phyloP scores from a whole-genome alignment of 768 basidiomycete genomes.

The Tylopilus balloui region DNA sequence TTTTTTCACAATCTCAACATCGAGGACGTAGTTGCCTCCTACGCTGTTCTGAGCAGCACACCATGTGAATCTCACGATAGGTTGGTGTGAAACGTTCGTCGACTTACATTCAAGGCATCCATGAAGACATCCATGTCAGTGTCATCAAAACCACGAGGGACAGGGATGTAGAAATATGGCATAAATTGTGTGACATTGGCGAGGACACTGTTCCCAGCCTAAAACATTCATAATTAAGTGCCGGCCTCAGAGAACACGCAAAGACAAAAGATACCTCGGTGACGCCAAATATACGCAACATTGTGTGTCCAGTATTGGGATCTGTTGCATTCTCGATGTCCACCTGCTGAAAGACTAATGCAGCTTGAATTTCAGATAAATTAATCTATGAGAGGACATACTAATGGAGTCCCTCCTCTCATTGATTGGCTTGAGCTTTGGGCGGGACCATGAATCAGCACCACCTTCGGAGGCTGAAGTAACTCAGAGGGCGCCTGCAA shows the following conservation, averaged over 20 bases:
- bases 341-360: constrained; percentile 89
- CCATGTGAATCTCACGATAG: background rate
- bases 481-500: background rate
- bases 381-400: constrained; percentile 30
- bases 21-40: constrained; percentile 40
- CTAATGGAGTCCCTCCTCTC: constrained; percentile 63
- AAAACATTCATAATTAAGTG: background rate
- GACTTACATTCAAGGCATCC: constrained; percentile 69
- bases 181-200: constrained; percentile 76
- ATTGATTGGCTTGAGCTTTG: constrained; percentile 50
- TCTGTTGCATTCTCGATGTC: constrained; percentile 75
- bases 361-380: background rate
- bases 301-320: constrained; percentile 37
- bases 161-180: constrained; percentile 91
- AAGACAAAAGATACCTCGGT: constrained; percentile 58
- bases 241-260: background rate
- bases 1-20: constrained; percentile 56
- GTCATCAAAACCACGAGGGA: constrained; percentile 76
- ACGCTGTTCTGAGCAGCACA: constrained; percentile 18
- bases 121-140: constrained; percentile 64
- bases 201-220: constrained; percentile 88
- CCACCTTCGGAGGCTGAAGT: constrained; percentile 68
- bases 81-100: background rate
- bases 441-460: constrained; percentile 69
- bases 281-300: constrained; percentile 81